These are phyloP conservation scores for Globisporangium abappressorium DNA, from an alignment of 352 stramenopile species.

Conservation along the genomic window DNA sequence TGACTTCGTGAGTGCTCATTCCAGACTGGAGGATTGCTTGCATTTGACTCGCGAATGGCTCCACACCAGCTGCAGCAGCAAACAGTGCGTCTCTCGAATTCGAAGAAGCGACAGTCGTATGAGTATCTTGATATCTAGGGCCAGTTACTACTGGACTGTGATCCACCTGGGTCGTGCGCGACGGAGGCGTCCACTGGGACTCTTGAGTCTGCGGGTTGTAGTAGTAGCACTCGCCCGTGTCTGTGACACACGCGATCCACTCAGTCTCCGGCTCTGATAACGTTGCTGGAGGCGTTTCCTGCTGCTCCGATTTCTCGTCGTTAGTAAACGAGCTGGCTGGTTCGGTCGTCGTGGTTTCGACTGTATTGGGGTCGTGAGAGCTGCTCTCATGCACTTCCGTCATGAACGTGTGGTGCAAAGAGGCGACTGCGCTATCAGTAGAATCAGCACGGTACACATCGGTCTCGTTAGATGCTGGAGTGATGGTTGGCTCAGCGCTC, in stretches of 20 bases:
- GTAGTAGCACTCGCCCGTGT: slow-evolving; percentile 63
- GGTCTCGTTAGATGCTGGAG: background rate
- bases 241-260: slow-evolving; percentile 43
- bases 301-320: background rate
- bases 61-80: slow-evolving; percentile 20
- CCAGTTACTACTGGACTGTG: background rate
- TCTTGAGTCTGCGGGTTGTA: slow-evolving; percentile 59
- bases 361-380: background rate
- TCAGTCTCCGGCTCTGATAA: slow-evolving; percentile 15
- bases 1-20: slow-evolving; percentile 34
- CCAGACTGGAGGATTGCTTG: slow-evolving; percentile 34
- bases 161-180: background rate
- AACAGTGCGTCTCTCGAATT: slow-evolving; percentile 25
- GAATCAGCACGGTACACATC: too few species aligned
- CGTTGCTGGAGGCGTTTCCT: too few species aligned
- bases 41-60: slow-evolving; percentile 25
- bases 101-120: background rate
- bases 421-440: too few species aligned
- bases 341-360: background rate
- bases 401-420: background rate
- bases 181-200: slow-evolving; percentile 58
- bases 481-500: background rate
- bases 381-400: slow-evolving; percentile 5
- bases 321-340: background rate
- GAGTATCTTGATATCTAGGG: background rate